Evolutionary conservation across 371 early-diverging fungal genomes (phyloP).

Genomic region (Mucor saturninus): DNA sequence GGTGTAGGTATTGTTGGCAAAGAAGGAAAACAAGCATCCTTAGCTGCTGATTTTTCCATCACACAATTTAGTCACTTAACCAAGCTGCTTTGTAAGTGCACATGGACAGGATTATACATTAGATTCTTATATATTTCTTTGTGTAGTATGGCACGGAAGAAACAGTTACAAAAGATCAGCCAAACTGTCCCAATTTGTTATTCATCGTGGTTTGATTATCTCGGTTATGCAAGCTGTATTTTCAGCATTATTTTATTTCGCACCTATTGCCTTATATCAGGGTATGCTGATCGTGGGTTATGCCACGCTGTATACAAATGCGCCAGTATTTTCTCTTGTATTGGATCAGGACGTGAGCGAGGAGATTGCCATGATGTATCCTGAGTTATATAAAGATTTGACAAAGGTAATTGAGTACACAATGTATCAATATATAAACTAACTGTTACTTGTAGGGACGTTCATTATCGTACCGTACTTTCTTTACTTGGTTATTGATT

Average conservation of each 20-base stretch:
- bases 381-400: conserved; percentile 98
- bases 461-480: conserved; percentile 89
- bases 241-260: conserved; percentile 96
- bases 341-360: conserved; percentile 92
- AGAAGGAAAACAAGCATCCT: conserved; percentile 98
- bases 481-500: conserved; percentile 95
- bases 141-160: conserved; percentile 95
- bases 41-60: conserved; percentile 97
- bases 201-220: conserved; percentile 98
- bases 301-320: conserved; percentile 97
- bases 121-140: too few species aligned
- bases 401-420: conserved; percentile 63
- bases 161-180: conserved; percentile 96
- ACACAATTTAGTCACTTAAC: conserved; percentile 91
- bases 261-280: conserved; percentile 97
- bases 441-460: conserved; percentile 64
- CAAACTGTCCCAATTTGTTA: conserved; percentile 97
- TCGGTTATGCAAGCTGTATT: conserved; percentile 99
- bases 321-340: conserved; percentile 96
- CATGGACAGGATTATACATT: background rate
- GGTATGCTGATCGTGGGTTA: conserved; percentile 78
- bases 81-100: conserved; percentile 71
- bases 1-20: conserved; percentile 98
- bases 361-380: conserved; percentile 92
- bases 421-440: too few species aligned